Percentiles rank a stretch among this genome's conserved stretches.
Evolutionary conservation across 495 filamentous ascomycete species (phyloP).

Genomic region (Pyronema omphalodes): DNA sequence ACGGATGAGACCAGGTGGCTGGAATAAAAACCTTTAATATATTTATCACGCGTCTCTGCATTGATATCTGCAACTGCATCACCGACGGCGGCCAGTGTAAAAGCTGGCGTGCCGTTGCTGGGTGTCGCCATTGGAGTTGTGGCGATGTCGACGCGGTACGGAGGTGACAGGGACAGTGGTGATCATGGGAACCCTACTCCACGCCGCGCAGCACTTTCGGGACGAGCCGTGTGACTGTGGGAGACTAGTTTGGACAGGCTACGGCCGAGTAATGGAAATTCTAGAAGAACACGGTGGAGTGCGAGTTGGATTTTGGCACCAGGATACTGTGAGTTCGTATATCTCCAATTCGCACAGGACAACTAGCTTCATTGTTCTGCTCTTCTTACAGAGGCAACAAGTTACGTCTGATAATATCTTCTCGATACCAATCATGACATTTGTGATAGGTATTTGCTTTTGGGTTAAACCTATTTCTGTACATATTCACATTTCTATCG

Average conservation of each 20-base stretch:
- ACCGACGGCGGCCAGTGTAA: neutral
- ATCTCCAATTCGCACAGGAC: neutral
- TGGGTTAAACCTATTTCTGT: neutral
- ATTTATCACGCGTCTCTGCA: slow-evolving; percentile 67
- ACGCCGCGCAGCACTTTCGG: too few species aligned
- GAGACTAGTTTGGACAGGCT: too few species aligned
- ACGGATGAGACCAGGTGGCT: neutral
- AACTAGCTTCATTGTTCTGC: too few species aligned
- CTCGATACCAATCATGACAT: neutral
- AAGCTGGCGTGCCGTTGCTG: neutral
- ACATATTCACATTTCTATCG: neutral
- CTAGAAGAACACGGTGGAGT: neutral
- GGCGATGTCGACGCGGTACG: too few species aligned
- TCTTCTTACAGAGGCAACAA: too few species aligned
- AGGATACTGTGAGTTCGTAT: neutral
- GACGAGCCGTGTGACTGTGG: too few species aligned
- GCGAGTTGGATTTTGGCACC: neutral
- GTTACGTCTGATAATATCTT: neutral
- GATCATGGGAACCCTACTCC: too few species aligned
- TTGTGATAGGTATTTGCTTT: neutral
- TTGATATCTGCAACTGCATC: slow-evolving; percentile 43
- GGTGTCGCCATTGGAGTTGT: neutral
- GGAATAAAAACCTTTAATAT: slow-evolving; percentile 52
- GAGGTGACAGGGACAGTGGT: too few species aligned
- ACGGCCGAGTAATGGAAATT: too few species aligned